These are phyloP conservation scores for Eragrostis curvula DNA, from an alignment of 176 grass and related monocot species.

Conservation along the genomic window DNA sequence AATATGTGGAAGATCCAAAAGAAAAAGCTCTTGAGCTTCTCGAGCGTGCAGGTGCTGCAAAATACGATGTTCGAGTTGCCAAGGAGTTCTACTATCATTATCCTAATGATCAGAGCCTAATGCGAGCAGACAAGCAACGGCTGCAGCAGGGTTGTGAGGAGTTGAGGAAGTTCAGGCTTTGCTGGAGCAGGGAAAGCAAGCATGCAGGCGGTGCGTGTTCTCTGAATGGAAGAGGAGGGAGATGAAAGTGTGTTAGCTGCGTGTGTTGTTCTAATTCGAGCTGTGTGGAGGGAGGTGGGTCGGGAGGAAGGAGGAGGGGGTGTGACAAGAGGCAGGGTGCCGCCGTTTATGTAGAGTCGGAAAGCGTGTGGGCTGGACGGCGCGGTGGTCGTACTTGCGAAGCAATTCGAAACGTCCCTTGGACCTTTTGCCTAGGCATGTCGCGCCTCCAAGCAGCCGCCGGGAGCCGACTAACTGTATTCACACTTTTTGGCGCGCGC, in stretches of 20 bases:
- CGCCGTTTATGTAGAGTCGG: conserved; percentile 18
- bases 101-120: conserved; percentile 23
- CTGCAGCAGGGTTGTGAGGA: not conserved
- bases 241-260: too few relatives aligned
- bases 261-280: too few relatives aligned
- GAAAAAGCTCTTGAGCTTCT: conserved; percentile 69
- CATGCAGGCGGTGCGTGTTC: not conserved
- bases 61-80: conserved; percentile 38
- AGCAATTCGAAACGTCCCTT: not conserved
- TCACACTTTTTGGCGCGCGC: not conserved
- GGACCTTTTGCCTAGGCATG: not conserved
- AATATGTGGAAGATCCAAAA: conserved; percentile 95
- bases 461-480: conserved; percentile 27
- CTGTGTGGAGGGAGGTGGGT: not conserved
- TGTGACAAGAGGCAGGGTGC: not conserved
- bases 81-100: conserved; percentile 61
- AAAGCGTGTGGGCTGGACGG: not conserved
- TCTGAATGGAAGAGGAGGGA: not conserved
- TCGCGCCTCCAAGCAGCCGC: conserved; percentile 35
- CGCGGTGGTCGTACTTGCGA: not conserved
- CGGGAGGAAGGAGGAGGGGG: not conserved
- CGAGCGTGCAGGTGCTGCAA: conserved; percentile 30
- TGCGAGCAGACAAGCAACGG: not conserved
- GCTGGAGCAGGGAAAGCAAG: not conserved
- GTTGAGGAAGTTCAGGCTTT: not conserved